Conservation (phyloP, 768 basidiomycete species). For the Suillus ampliporus region DNA sequence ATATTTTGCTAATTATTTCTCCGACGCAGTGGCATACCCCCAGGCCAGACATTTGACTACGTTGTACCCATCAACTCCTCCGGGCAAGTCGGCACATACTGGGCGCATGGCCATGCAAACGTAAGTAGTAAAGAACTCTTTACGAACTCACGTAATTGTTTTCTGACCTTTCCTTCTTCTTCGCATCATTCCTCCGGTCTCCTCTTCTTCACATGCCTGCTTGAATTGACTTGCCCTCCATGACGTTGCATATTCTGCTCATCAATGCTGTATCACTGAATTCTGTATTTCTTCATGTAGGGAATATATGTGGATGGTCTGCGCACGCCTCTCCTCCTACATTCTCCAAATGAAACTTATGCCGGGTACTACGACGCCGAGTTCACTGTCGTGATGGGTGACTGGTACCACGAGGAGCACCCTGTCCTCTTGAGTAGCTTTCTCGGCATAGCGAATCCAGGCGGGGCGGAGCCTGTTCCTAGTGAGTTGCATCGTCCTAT, state of each 20-base stretch:
- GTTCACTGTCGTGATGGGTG: constrained; percentile 82
- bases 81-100: constrained; percentile 81
- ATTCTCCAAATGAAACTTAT: constrained; percentile 67
- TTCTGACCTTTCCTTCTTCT: too few species aligned
- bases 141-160: neutral
- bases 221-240: neutral
- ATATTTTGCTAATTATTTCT: neutral
- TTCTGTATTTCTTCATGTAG: constrained; percentile 35
- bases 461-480: constrained; percentile 90
- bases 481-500: constrained; percentile 44
- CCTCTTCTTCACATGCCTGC: neutral
- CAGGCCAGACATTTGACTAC: constrained; percentile 73
- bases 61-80: constrained; percentile 70
- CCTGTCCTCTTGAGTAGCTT: constrained; percentile 64
- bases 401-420: constrained; percentile 93
- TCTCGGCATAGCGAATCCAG: constrained; percentile 75
- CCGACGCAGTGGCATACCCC: constrained; percentile 71
- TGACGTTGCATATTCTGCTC: neutral
- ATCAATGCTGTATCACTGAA: neutral
- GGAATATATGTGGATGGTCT: constrained; percentile 95
- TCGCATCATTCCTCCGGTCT: neutral
- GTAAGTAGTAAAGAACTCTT: constrained; percentile 43
- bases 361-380: constrained; percentile 78
- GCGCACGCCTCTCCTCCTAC: constrained; percentile 84
- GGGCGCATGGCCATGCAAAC: constrained; percentile 73